These are phyloP conservation scores for Lactifluus echinatus DNA, from an alignment of 768 basidiomycete species.

Conservation along the genomic window DNA sequence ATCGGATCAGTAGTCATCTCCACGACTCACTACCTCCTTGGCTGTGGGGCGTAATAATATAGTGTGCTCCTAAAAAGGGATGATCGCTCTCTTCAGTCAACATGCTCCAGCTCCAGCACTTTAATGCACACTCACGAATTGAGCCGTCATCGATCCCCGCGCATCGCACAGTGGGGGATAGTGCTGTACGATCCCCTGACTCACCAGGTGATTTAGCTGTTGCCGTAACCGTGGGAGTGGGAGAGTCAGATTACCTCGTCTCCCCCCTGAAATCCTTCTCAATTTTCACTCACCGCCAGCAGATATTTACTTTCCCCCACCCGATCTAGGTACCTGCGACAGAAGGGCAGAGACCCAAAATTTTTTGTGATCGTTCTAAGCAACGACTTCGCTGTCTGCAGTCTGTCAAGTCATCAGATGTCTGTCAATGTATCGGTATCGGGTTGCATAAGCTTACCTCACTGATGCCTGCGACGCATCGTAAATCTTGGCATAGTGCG, in stretches of 20 bases:
- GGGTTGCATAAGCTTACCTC: conserved; percentile 36
- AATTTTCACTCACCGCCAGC: conserved; percentile 53
- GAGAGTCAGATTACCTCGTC: not conserved
- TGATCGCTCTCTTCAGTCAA: not conserved
- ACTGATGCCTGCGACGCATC: conserved; percentile 68
- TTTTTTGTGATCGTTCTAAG: conserved; percentile 83
- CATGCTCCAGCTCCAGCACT: not conserved
- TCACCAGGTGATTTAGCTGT: conserved; percentile 84
- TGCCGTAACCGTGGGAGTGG: conserved; percentile 1
- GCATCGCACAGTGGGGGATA: conserved; percentile 91
- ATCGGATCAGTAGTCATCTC: conserved; percentile 61
- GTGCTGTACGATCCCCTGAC: conserved; percentile 79
- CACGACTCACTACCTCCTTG: conserved; percentile 79
- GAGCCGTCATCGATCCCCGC: conserved; percentile 85
- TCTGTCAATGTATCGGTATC: not conserved
- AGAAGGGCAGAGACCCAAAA: conserved; percentile 94
- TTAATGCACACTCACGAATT: conserved; percentile 50
- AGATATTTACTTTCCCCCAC: conserved; percentile 89
- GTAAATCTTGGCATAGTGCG: conserved; percentile 76
- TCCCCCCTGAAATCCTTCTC: not conserved
- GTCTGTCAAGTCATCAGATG: conserved; percentile 32
- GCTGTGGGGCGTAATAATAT: conserved; percentile 76
- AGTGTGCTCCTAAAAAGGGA: conserved; percentile 60
- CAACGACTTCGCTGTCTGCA: conserved; percentile 78
- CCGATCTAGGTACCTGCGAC: conserved; percentile 90